These are phyloP conservation scores for Agaricus subrufescens DNA, from an alignment of 768 basidiomycete species.

Conservation along the genomic window DNA sequence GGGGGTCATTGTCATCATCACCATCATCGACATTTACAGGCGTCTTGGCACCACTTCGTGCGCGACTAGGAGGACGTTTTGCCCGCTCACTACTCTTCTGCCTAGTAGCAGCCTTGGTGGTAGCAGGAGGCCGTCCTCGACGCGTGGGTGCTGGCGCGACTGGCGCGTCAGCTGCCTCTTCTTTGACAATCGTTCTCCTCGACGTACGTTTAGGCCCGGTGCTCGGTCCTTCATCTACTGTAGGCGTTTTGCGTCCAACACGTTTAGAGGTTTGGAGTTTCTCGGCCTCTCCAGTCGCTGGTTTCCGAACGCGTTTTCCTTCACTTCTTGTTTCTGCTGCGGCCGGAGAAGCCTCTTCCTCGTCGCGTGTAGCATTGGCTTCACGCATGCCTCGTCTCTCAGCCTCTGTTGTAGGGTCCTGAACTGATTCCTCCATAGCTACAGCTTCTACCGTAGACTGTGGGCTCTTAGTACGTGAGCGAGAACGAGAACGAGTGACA, in stretches of 20 bases:
- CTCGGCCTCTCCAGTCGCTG: constrained; percentile 20
- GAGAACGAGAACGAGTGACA: not conserved
- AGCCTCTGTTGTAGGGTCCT: not conserved
- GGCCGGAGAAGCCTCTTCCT: not conserved
- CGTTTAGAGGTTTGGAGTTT: constrained; percentile 10
- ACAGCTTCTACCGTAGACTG: not conserved
- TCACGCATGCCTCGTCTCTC: constrained; percentile 1
- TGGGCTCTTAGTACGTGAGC: constrained; percentile 5
- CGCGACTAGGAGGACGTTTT: not conserved
- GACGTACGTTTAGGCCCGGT: constrained; percentile 2
- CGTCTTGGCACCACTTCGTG: constrained; percentile 15
- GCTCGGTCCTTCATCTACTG: constrained; percentile 1
- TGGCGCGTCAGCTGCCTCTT: constrained; percentile 7
- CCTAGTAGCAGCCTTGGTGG: constrained; percentile 10
- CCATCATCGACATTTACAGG: constrained; percentile 13
- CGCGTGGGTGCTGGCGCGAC: constrained; percentile 9
- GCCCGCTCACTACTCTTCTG: not conserved
- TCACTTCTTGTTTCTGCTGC: not conserved
- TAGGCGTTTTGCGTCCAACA: not conserved
- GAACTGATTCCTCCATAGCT: not conserved
- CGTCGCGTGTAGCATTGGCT: not conserved
- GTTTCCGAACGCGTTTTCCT: constrained; percentile 21
- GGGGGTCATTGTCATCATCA: constrained; percentile 15
- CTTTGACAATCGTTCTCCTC: constrained; percentile 3
- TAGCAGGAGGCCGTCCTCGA: constrained; percentile 9